Base-by-base conservation (phyloP, 2,329 filamentous ascomycete genomes). In the Camptophora hylomeconis region DNA sequence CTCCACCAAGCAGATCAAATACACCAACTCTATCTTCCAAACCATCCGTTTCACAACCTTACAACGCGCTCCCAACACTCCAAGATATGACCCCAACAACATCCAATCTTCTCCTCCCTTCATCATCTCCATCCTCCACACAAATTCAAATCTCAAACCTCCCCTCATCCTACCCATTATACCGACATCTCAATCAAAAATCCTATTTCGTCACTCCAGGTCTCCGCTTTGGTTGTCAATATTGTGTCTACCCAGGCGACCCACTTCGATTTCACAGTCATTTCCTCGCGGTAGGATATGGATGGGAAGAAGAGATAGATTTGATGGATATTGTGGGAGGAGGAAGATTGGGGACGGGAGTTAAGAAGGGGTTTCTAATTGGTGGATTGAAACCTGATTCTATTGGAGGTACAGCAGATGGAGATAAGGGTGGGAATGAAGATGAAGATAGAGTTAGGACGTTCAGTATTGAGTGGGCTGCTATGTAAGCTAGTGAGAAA, bases 251-350 rank as follows among this genome's bases (percentile, higher is more conserved):
- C 46, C 89, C 89, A 0, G 89, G 89, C 24, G 89, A 98, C 51
- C 84, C 89, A 1, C 63, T 98, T 28, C 76, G 89, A 7, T 98
- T 92, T 52, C 89, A 98, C 54, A 89, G 83, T 24, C 89, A 98
- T 53, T 95, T 93, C 52, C 68, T 93, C 45, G 81, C 78, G 5
- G 79, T 77, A n/a, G 74, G 80, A 17, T 72, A 80, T 44, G 73
- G 65, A n/a, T 95, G 84, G 83, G 75, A 94, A 36, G 72, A 93
- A 45, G 73, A 84, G 43, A 77, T 98, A 32, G 69, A 80, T 20
- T 61, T 95, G 46, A 67, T 94, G 42, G 80, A 93, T 41, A 61
- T 98, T 9, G 77, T 95, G 10, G 79, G 75, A 12, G 84, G 83
- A 5, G 89, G 89, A 4, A 68, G 89, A 42, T 55, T 98, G 38